Base-by-base conservation (phyloP, 139 green algal genomes). In the Tetraselmis chui region DNA sequence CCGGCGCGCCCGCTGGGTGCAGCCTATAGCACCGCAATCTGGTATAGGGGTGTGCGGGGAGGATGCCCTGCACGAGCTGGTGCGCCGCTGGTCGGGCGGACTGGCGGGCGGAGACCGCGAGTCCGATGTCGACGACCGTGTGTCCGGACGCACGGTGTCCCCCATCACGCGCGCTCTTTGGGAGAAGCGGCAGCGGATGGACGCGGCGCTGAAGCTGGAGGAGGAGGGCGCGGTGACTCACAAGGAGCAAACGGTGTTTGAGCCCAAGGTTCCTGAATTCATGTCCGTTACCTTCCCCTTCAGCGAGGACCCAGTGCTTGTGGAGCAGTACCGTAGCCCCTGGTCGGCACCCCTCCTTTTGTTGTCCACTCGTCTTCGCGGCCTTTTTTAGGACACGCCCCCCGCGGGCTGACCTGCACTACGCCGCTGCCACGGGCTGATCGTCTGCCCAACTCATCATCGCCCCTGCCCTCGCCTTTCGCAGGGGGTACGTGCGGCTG, bases 241-340 rank as follows among this genome's bases (percentile, higher is more conserved):
- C 45, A 76, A 24, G 31, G 23, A 30, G 45, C 45, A 67, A 31
- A 22, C 78, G 18, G 30, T 24, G 0, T n/a, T 31, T 0, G 45
- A 24, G 0, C 1, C 76, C 1, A 85, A 84, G 30, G 18, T n/a
- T 22, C 86, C 89, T 0, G 26, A 91, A 24, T 23, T 29, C 1
- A 84, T 78, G 1, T 74, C 29, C 0, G 83, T 94, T 0, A 77
- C 27, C 1, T 95, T 95, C 76, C 80, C 89, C 0, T 95, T 96
- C 81, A 85, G 77, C 2, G 90, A 31, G 0, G 89, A 95, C 78
- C 75, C 67, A 1, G 80, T 79, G 0, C 84, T 94, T 0, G 77
- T 88, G 23, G 90, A 93, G 45, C 45, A 67, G 45, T 67, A 67
- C 18, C 45, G 45, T 18, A 67, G 45, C 45, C 45, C 45, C 45